These are phyloP conservation scores for Fusarium algeriense DNA, from an alignment of 2,329 filamentous ascomycete genomes.

Conservation along the genomic window DNA sequence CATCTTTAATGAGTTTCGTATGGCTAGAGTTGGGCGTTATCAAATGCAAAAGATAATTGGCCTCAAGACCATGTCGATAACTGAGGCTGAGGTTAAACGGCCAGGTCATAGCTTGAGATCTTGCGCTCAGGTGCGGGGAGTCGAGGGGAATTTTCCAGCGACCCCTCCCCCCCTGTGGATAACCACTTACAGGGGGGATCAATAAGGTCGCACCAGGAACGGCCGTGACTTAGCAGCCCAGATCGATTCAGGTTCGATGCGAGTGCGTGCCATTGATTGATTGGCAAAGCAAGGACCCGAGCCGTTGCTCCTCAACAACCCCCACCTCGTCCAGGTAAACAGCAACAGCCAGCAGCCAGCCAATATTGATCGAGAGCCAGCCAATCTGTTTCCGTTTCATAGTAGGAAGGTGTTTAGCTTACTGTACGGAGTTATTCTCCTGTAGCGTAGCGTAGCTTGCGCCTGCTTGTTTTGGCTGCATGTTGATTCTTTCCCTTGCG, in stretches of 20 bases:
- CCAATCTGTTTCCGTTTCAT: slow-evolving; percentile 18
- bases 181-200: slow-evolving; percentile 33
- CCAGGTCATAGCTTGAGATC: slow-evolving; percentile 15
- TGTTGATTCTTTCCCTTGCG: slow-evolving; percentile 32
- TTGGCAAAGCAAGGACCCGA: slow-evolving; percentile 25
- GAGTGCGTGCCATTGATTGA: slow-evolving; percentile 29
- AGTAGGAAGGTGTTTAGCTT: slow-evolving; percentile 27
- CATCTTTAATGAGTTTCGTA: neutral
- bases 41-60: slow-evolving; percentile 15
- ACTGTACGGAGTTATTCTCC: slow-evolving; percentile 3
- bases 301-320: slow-evolving; percentile 46
- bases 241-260: slow-evolving; percentile 31
- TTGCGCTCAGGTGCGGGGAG: slow-evolving; percentile 33
- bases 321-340: slow-evolving; percentile 40
- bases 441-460: slow-evolving; percentile 15
- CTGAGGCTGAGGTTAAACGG: slow-evolving; percentile 22
- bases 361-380: neutral
- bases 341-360: slow-evolving; percentile 24
- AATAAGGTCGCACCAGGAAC: slow-evolving; percentile 42
- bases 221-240: slow-evolving; percentile 13
- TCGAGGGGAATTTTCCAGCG: slow-evolving; percentile 11
- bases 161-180: slow-evolving; percentile 17
- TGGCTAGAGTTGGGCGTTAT: neutral
- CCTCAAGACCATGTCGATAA: neutral
- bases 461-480: slow-evolving; percentile 37